Evolutionary conservation across 1,284 basidiomycete species (phyloP).

Genomic region (Phellopilus nigrolimitatus): DNA sequence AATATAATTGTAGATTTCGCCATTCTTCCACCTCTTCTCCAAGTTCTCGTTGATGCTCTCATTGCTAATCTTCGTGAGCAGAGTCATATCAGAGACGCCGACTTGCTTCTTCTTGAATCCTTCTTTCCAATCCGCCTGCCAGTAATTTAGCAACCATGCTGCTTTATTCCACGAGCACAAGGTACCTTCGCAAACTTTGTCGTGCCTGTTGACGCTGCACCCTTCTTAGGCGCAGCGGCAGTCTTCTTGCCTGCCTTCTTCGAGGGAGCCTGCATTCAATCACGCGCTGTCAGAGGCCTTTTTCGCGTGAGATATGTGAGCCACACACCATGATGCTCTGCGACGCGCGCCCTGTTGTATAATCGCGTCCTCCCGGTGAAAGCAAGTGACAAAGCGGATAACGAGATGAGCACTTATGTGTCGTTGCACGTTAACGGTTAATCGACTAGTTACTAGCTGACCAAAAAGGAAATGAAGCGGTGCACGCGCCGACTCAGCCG

Average conservation of each 20-base stretch:
- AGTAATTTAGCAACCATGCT: background rate
- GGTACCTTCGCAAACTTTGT: slow-evolving; percentile 72
- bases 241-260: slow-evolving; percentile 92
- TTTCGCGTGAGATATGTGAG: background rate
- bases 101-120: slow-evolving; percentile 98
- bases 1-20: slow-evolving; percentile 99
- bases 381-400: background rate
- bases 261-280: slow-evolving; percentile 62
- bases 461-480: slow-evolving; percentile 6
- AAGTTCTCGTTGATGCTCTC: slow-evolving; percentile 98
- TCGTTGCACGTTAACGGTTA: background rate
- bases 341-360: background rate
- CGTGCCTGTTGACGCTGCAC: slow-evolving; percentile 38
- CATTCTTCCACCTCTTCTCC: slow-evolving; percentile 92
- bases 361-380: background rate
- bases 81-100: slow-evolving; percentile 98
- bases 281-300: background rate
- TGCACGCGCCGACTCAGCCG: background rate
- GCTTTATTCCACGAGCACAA: background rate
- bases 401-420: no score
- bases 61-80: slow-evolving; percentile 95
- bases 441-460: background rate
- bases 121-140: slow-evolving; percentile 94
- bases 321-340: background rate
- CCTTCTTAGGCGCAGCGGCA: slow-evolving; percentile 56